Percentiles rank a stretch among this genome's conserved stretches.
Evolutionary conservation across 208 protist genomes (phyloP).

Genomic region (Trypanosomatidae sp.): DNA sequence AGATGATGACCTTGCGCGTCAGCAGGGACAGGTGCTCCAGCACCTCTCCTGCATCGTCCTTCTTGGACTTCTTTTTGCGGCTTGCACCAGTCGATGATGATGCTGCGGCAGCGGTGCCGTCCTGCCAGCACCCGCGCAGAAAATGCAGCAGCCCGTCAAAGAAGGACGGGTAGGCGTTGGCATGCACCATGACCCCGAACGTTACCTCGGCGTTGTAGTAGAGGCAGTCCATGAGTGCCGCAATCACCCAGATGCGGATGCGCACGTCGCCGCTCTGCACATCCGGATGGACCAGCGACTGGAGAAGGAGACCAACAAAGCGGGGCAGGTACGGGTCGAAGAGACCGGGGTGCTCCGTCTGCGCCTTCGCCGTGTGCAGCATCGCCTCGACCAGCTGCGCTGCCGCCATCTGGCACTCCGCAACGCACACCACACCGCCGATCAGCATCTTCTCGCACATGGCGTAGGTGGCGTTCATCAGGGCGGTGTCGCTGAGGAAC

Average conservation of each 20-base stretch:
- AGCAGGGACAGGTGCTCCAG: constrained; percentile 71
- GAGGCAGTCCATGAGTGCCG: constrained; percentile 85
- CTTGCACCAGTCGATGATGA: neutral
- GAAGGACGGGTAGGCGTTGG: constrained; percentile 66
- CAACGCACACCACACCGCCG: constrained; percentile 41
- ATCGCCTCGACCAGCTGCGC: constrained; percentile 85
- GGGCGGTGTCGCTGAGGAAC: constrained; percentile 54
- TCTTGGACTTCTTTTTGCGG: constrained; percentile 46
- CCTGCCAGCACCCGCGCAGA: constrained; percentile 47
- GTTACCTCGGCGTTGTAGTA: constrained; percentile 79
- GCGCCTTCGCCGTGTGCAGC: constrained; percentile 83
- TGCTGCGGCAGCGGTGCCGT: neutral
- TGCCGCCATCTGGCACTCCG: constrained; percentile 58
- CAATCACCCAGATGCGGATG: constrained; percentile 78
- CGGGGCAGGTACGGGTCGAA: constrained; percentile 63
- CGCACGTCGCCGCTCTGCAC: constrained; percentile 47
- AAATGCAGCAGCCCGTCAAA: constrained; percentile 78
- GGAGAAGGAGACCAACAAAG: constrained; percentile 67
- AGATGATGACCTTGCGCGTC: constrained; percentile 73
- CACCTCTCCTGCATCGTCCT: constrained; percentile 52
- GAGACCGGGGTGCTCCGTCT: constrained; percentile 30
- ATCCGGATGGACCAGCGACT: constrained; percentile 62
- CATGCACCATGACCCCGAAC: constrained; percentile 47
- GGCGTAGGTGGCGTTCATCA: constrained; percentile 76
- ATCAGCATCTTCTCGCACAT: constrained; percentile 86